Base-by-base conservation (phyloP, 768 basidiomycete genomes). In the Kwoniella heveanensis region DNA sequence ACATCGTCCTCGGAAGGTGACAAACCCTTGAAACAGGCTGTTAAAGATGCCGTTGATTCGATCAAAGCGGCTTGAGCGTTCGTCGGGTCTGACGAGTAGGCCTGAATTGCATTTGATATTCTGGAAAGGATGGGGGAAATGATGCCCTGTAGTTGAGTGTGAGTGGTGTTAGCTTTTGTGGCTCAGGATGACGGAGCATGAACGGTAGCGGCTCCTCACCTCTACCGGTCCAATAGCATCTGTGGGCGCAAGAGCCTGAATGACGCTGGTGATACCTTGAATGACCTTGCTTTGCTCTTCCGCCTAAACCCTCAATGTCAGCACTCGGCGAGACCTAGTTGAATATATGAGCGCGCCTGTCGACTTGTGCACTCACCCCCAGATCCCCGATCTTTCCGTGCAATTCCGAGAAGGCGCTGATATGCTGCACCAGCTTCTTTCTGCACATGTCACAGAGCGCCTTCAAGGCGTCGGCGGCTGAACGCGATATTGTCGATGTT, bases 381-480 rank as follows among this genome's bases (percentile, higher is more conserved):
- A 95, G 87, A 7, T 83, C 83, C 22, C 84, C 86, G 51, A 95
- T 79, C 17, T 88, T 86, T 0, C 88, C 88, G 79, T 95, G 90
- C 59, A 97, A 78, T 63, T 88, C 87, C 3, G 88, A 90, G 77
- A 97, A 95, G 0, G 91, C 89, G 2, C 83, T 84, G 37, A 96
- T 91, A 70, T 91, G 91, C 6, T 87, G 85, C 1, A 91, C 90
- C 13, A 96, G 83, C 10, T 88, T 89, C n/a, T 83, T 83, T 57
- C 94, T 83, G 76, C 96, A 96, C 39, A 90, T 87, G 79, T 96
- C 93, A 72, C 94, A 96, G 2, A 96, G 79, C 58, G 91, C 89
- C 44, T 90, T 87, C 26, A 97, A 83, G 0, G 91, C 87, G 53
- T 88, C 88, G 0, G 92, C 92, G 1, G 92, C 91, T 8, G 86